Evolutionary conservation across 768 basidiomycete genomes (phyloP).

Genomic region (Hericium rajendrae): DNA sequence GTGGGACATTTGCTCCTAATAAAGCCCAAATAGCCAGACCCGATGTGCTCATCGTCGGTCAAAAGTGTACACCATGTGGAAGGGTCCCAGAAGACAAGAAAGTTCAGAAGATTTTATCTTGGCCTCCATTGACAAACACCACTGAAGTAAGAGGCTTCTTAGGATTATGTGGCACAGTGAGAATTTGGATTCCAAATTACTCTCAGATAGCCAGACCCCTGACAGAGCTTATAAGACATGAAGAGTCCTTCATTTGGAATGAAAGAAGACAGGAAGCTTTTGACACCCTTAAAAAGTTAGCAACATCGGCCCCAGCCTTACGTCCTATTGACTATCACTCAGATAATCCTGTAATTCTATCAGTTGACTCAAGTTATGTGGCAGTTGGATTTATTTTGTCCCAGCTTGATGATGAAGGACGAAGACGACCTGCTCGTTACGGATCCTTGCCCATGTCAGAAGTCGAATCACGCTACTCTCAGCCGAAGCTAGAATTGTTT

Average conservation of each 20-base stretch:
- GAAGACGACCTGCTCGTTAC: conserved; percentile 23
- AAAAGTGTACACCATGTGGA: conserved; percentile 28
- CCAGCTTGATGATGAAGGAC: conserved; percentile 15
- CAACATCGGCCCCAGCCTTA: neutral
- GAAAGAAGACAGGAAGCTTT: neutral
- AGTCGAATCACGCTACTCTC: conserved; percentile 18
- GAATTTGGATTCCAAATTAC: conserved; percentile 16
- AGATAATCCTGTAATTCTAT: conserved; percentile 13
- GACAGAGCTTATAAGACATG: conserved; percentile 13
- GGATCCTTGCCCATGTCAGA: conserved; percentile 30
- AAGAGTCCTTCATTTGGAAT: neutral
- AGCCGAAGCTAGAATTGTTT: conserved; percentile 20
- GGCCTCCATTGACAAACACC: conserved; percentile 12
- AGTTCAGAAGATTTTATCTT: conserved; percentile 18
- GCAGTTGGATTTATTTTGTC: conserved; percentile 19
- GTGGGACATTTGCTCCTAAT: neutral
- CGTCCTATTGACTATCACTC: conserved; percentile 11
- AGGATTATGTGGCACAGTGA: conserved; percentile 13
- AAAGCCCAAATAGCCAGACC: conserved; percentile 4
- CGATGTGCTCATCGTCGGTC: conserved; percentile 25
- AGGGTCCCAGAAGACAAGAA: conserved; percentile 18
- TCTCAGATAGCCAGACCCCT: conserved; percentile 13
- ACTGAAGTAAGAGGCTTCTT: conserved; percentile 20
- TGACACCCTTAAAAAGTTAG: neutral
- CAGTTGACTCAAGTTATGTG: conserved; percentile 18